Conservation (phyloP, 306 rosid species). For the Vigna hirtella region DNA sequence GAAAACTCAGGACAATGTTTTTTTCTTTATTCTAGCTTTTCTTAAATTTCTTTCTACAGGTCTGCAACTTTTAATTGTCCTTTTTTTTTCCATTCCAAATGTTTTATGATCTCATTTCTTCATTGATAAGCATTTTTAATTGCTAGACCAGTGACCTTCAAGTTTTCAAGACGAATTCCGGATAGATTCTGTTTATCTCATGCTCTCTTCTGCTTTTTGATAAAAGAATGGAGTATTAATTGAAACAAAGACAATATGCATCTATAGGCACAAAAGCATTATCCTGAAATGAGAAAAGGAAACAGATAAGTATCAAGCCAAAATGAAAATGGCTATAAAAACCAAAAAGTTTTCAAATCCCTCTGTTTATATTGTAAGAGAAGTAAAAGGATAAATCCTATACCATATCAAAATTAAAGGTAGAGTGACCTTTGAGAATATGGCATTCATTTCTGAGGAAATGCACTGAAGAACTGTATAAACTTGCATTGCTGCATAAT, state of each 20-base stretch:
- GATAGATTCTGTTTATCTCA: background rate
- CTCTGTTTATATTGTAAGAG: background rate
- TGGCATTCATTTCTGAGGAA: slow-evolving; percentile 11
- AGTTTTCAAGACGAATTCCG: slow-evolving; percentile 28
- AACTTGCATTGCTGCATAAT: background rate
- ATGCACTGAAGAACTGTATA: slow-evolving; percentile 11
- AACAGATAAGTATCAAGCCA: background rate
- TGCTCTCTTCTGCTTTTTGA: slow-evolving; percentile 29
- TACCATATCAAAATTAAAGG: background rate
- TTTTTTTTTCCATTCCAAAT: slow-evolving; percentile 9
- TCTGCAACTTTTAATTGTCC: slow-evolving; percentile 8
- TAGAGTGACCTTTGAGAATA: slow-evolving; percentile 11
- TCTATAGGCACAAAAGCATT: background rate
- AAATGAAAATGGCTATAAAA: background rate
- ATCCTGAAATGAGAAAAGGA: slow-evolving; percentile 13
- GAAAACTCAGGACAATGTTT: no score
- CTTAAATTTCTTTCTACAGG: background rate
- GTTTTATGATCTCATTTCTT: background rate
- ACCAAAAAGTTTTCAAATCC: background rate
- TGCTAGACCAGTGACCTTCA: slow-evolving; percentile 23
- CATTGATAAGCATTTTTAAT: slow-evolving; percentile 23
- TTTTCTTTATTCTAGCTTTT: slow-evolving; percentile 4
- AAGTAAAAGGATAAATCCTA: slow-evolving; percentile 9
- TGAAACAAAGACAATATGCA: slow-evolving; percentile 14
- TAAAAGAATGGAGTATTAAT: slow-evolving; percentile 6